Base-by-base conservation (phyloP, 2,329 filamentous ascomycete genomes). In the Apiospora arundinis region DNA sequence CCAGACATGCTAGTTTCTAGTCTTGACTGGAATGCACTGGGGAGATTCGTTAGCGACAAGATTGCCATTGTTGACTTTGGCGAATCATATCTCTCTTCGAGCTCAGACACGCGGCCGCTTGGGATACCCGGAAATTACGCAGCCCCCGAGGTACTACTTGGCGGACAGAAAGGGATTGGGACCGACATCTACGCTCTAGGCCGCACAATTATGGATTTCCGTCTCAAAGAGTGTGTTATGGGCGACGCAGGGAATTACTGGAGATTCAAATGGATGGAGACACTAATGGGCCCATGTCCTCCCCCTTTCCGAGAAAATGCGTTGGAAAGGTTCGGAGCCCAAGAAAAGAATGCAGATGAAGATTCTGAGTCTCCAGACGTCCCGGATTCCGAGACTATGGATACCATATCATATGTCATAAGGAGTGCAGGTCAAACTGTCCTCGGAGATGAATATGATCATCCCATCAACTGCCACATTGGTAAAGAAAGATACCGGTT, bases 21-120 rank as follows among this genome's bases (percentile, higher is more conserved):
- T 2, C 8, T 63, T 12, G 3, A n/a, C 2, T 63, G 56, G 52
- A 18, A 6, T 1, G n/a, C 32, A 3, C 9, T 8, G 5, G 1
- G 0, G 1, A 1, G 9, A 0, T 63, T 63, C 21, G 18, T 63
- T 9, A 5, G 8, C 1, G 56, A 63, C 3, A n/a, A 40, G 4
- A 40, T 63, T 63, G 56, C 56, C 2, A 63, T 63, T 6, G 56
- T 63, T 9, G 56, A 63, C 21, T 63, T 63, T 14, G 56, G 56
- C 8, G 32, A 63, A 21, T 7, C 56, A 9, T 63, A 63, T 7
- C 32, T n/a, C 32, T 0, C 56, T 3, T 7, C 56, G 3, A 23
- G 14, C 3, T 9, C 32, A 6, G 40, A 40, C 2, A 2, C 32
- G 5, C 7, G 18, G 4, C 3, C 4, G 6, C 18, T 37, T 21